Conservation (phyloP, 2,329 filamentous ascomycete species). For the Paracorniculantispora psalliotae region DNA sequence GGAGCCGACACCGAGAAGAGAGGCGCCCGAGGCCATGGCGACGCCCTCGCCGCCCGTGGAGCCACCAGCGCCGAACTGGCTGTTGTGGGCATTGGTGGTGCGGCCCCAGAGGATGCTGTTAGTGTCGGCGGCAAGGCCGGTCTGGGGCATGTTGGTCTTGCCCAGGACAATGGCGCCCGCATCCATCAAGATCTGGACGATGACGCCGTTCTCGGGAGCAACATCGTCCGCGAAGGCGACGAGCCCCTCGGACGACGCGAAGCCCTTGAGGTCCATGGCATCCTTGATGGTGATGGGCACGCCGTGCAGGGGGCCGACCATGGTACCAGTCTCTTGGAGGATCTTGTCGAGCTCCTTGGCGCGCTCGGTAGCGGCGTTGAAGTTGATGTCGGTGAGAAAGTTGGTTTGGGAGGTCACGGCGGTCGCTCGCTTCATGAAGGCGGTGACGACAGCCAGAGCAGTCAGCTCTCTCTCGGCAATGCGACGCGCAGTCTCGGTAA, state of each 20-base stretch:
- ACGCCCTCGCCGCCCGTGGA: background rate
- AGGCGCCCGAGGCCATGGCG: background rate
- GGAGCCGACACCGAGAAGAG: background rate
- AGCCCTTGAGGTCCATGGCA: constrained; percentile 32
- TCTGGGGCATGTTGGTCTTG: constrained; percentile 9
- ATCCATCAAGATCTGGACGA: constrained; percentile 26
- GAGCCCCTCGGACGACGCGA: constrained; percentile 38
- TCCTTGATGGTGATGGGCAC: constrained; percentile 50
- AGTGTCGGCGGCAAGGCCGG: constrained; percentile 5
- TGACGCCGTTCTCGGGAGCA: constrained; percentile 21
- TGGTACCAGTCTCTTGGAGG: background rate
- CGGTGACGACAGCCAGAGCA: constrained; percentile 22
- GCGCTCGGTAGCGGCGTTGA: constrained; percentile 38
- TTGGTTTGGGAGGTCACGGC: constrained; percentile 48
- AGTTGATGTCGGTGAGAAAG: constrained; percentile 45
- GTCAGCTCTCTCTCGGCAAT: background rate
- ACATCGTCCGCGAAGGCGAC: constrained; percentile 24
- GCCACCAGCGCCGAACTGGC: background rate
- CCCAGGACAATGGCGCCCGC: constrained; percentile 15
- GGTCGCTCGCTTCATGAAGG: constrained; percentile 45
- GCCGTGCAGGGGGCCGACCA: constrained; percentile 54
- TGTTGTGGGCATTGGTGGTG: background rate
- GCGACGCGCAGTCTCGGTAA: background rate
- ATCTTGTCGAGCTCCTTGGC: background rate
- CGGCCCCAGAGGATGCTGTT: constrained; percentile 8